Percentiles rank a stretch among this genome's conserved stretches.
Evolutionary conservation across 176 grass and related monocot genomes (phyloP).

Genomic region (maize (Zea mays)): Zm-B73-REFERENCE-NAM-5.0 NC_050102.1:185232501-185233000

Average conservation of each 20-base stretch:
- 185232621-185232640: background rate
- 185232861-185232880: constrained; percentile 85
- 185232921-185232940: background rate
- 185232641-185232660: background rate
- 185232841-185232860: background rate
- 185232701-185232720: background rate
- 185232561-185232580: constrained; percentile 10
- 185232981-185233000: background rate
- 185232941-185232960: background rate
- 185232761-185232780: background rate
- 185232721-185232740: background rate
- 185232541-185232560: background rate
- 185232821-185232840: constrained; percentile 4
- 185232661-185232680: background rate
- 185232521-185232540: too few relatives aligned
- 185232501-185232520: too few relatives aligned
- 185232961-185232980: background rate
- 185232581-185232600: background rate
- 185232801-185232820: constrained; percentile 4
- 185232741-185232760: background rate
- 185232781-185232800: background rate
- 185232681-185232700: background rate
- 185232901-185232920: constrained; percentile 96
- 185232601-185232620: constrained; percentile 10
- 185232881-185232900: constrained; percentile 75